A percentile compares a stretch with the other conserved stretches of the same genome.
These are phyloP conservation scores for Acrodontium crateriforme DNA, from an alignment of 2,329 filamentous ascomycete species.

Conservation along the genomic window DNA sequence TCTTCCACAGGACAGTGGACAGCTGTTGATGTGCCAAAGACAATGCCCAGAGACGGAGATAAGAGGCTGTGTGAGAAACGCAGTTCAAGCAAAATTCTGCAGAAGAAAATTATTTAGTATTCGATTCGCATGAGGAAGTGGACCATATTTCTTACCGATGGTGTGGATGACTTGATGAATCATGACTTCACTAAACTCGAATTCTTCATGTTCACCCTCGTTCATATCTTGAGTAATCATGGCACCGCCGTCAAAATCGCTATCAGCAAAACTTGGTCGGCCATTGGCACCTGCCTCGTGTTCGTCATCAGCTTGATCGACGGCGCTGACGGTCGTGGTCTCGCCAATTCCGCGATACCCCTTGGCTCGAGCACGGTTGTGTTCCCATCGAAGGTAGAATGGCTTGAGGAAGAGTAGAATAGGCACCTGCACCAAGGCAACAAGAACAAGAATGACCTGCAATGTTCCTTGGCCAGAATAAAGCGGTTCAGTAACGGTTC, in stretches of 20 bases:
- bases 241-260: conserved; percentile 65
- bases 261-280: conserved; percentile 53
- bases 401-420: conserved; percentile 90
- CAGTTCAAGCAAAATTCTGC: conserved; percentile 98
- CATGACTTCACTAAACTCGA: conserved; percentile 94
- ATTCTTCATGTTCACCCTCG: conserved; percentile 66
- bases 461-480: conserved; percentile 65
- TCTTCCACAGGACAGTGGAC: conserved; percentile 87
- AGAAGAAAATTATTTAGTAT: conserved; percentile 8
- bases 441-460: conserved; percentile 63
- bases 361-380: conserved; percentile 73
- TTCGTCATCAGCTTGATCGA: conserved; percentile 74
- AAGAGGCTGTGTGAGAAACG: conserved; percentile 95
- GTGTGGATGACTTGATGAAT: conserved; percentile 99
- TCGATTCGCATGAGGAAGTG: conserved; percentile 3
- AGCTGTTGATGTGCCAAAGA: conserved; percentile 97
- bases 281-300: conserved; percentile 39
- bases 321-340: conserved; percentile 70
- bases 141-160: conserved; percentile 53
- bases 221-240: conserved; percentile 78
- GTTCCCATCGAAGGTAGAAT: conserved; percentile 83
- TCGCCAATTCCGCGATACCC: conserved; percentile 93
- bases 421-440: conserved; percentile 79
- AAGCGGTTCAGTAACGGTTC: conserved; percentile 56
- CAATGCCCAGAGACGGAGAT: conserved; percentile 94